Evolutionary conservation across 495 filamentous ascomycete genomes (phyloP), one percentile per base, ranked within the genome.

Genomic region (Astrothelium subdiscretum): DNA sequence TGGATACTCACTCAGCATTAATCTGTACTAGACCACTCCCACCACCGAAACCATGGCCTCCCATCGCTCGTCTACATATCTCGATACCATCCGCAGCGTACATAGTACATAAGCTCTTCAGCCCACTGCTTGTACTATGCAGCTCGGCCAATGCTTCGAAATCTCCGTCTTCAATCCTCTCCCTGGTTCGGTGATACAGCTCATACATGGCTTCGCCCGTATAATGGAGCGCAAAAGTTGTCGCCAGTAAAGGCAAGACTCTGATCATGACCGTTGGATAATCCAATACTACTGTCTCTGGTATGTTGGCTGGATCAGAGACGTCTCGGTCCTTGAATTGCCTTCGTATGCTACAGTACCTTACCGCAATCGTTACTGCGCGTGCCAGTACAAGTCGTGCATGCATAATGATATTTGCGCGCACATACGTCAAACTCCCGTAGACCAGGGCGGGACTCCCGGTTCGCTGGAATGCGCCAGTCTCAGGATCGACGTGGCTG

Each of bases 91-190:
- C 76, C 4, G 78, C 78, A 5, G 77, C 75, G 22, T 78, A 68
- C 64, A 70, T 77, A 0, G 78, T 80, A 40, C 78, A 79, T n/a
- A 79, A 64, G 63, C 75, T 79, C 65, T 80, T 81, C 57, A 81
- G 60, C 15, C 77, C 79, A 32, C 76, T 77, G 4, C 74, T 77
- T 66, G 77, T 74, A 27, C 74, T 76, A 52, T 81, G 79, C 67
- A 81, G 73, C 52, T 79, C 71, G 2, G 79, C 75, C 32, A 79
- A 63, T 18, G 70, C 70, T 31, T 67, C 61, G 52, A 78, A 78
- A 66, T 79, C 67, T 0, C 74, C 76, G 11, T 72, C 68, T 62
- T 77, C 73, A 32, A 79, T 74, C n/a, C 72, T 68, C 12, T 70
- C 64, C 20, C 76, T 68, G 15, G 73, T 76, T 20, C 58, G 68